A percentile compares a stretch with the other conserved stretches of the same genome.
These are phyloP conservation scores for Paramecium pentaurelia DNA, from an alignment of 73 alveolate species.

Conservation along the genomic window DNA sequence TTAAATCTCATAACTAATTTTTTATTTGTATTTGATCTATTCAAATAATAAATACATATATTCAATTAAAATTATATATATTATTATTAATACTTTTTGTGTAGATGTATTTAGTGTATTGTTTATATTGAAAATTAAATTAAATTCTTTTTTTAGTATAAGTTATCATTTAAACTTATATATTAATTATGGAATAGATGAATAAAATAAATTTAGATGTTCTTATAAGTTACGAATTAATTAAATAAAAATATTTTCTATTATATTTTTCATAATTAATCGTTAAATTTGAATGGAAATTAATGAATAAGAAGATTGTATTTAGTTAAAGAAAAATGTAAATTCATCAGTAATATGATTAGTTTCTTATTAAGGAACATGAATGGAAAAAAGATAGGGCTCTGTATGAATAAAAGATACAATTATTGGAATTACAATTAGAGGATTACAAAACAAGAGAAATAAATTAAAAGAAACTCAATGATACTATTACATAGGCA, in stretches of 20 bases:
- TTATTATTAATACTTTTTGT: too few relatives aligned
- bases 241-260: not conserved
- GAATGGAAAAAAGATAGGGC: constrained; percentile 40
- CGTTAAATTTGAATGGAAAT: constrained; percentile 26
- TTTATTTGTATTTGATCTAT: too few relatives aligned
- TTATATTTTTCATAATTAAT: not conserved
- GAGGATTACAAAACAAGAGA: constrained; percentile 32
- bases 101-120: too few relatives aligned
- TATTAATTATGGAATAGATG: not conserved
- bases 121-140: too few relatives aligned
- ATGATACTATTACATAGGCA: not conserved
- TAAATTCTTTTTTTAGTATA: too few relatives aligned
- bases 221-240: not conserved
- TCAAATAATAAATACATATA: too few relatives aligned
- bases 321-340: not conserved
- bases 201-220: not conserved
- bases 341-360: not conserved
- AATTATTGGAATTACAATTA: constrained; percentile 7
- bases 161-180: not conserved
- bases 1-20: not conserved
- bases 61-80: too few relatives aligned
- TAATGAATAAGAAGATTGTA: not conserved
- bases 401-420: not conserved
- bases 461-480: constrained; percentile 6
- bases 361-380: not conserved